Evolutionary conservation across 2,329 filamentous ascomycete species (phyloP), one percentile per base, ranked within the genome.

Genomic region (Leptosphaerulina australis): DNA sequence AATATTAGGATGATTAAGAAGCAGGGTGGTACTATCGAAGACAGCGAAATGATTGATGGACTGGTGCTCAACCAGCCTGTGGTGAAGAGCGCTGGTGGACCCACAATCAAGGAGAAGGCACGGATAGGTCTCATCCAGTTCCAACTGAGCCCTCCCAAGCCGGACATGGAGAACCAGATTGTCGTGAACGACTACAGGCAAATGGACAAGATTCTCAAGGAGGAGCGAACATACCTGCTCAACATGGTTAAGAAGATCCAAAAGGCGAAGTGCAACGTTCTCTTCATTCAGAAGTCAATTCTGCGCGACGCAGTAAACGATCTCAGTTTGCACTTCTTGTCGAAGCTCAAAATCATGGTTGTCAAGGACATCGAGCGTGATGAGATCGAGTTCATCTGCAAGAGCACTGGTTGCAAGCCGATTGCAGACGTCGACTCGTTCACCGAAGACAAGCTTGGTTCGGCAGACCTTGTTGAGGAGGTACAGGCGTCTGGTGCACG

Each of bases 221-320:
- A 99, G 79, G 94, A 99, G 81, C 90, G 94, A 63, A 90, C 94
- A 64, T 99, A 99, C 77, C 85, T 99, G 59, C 84, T 99, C 51
- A 97, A 97, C 81, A 90, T 99, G 85, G 92, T 95, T 72, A 97
- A 99, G 85, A 99, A 97, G 83, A 99, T 99, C 77, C 97, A 97
- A 80, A 99, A 97, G 83, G 92, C 94, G 63, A 99, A 97, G 81
- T 99, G 94, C 80, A 99, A 99, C 68, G 94, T 99, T 33, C 86
- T 97, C 34, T 82, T 99, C 62, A 97, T 99, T 64, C 94, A 99
- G 72, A 99, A 99, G 79, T 97, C 93, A 11, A 99, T 99, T 65
- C 85, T 99, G 51, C 87, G 94, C 64, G 94, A 99, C 69, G 94
- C 94, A 26, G 92, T 99, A 74, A 99, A 99, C 79, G 94, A 99